A percentile compares a stretch with the other conserved stretches of the same genome.
Evolutionary conservation across 2,329 filamentous ascomycete genomes (phyloP).

Genomic region (Dichotomopilus funicola): DNA sequence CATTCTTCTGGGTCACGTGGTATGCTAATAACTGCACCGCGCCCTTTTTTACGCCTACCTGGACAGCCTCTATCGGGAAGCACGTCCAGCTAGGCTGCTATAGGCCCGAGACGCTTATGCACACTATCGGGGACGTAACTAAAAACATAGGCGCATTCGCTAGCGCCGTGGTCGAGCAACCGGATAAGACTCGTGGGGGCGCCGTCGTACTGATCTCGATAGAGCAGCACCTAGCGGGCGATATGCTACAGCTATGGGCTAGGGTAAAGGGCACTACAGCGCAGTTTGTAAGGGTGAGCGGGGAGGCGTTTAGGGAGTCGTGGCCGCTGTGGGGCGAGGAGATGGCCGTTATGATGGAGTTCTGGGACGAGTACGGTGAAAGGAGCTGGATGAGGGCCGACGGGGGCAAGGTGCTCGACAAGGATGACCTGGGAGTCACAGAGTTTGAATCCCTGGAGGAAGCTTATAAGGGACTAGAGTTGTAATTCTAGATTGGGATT

Average conservation of each 20-base stretch:
- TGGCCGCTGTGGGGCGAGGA: slow-evolving; percentile 21
- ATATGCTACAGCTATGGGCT: slow-evolving; percentile 29
- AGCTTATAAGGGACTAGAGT: slow-evolving; percentile 9
- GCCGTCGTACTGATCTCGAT: slow-evolving; percentile 27
- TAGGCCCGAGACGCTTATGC: slow-evolving; percentile 24
- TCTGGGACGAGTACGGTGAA: slow-evolving; percentile 19
- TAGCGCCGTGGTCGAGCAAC: slow-evolving; percentile 28
- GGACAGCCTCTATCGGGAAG: slow-evolving; percentile 11
- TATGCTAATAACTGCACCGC: slow-evolving; percentile 16
- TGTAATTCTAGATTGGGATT: not conserved
- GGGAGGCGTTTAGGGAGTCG: slow-evolving; percentile 11
- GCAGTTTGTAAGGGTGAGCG: slow-evolving; percentile 11
- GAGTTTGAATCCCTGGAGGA: slow-evolving; percentile 12
- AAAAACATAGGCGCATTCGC: slow-evolving; percentile 31
- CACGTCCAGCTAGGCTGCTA: slow-evolving; percentile 28
- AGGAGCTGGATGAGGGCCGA: slow-evolving; percentile 14
- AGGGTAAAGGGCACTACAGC: slow-evolving; percentile 13
- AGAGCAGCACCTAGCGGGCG: slow-evolving; percentile 23
- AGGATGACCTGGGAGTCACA: slow-evolving; percentile 15
- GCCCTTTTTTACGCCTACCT: slow-evolving; percentile 17
- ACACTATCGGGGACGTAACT: slow-evolving; percentile 27
- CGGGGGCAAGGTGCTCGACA: slow-evolving; percentile 8
- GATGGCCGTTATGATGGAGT: slow-evolving; percentile 22
- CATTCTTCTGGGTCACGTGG: slow-evolving; percentile 21
- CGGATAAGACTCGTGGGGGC: slow-evolving; percentile 24